Evolutionary conservation across 768 basidiomycete genomes (phyloP).

Genomic region (Trametes maxima): DNA sequence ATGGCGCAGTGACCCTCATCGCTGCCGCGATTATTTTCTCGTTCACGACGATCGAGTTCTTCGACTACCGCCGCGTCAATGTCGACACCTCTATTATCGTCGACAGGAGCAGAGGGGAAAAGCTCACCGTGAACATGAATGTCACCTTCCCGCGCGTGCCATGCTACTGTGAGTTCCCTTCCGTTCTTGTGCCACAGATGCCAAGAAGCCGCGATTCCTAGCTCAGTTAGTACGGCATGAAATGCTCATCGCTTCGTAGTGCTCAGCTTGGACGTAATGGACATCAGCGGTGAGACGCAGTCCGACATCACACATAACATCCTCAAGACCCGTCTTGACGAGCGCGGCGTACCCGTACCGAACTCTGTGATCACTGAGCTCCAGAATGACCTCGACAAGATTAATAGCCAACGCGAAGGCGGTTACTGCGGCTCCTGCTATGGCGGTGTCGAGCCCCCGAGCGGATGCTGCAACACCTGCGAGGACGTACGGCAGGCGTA

Average conservation of each 20-base stretch:
- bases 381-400: constrained; percentile 84
- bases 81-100: constrained; percentile 93
- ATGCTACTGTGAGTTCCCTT: constrained; percentile 80
- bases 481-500: constrained; percentile 93
- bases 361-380: constrained; percentile 62
- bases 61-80: constrained; percentile 88
- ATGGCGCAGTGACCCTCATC: constrained; percentile 79
- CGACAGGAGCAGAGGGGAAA: constrained; percentile 94
- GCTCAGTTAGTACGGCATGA: neutral
- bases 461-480: constrained; percentile 94
- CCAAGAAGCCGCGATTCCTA: neutral
- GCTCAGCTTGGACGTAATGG: constrained; percentile 95
- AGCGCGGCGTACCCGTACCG: constrained; percentile 58
- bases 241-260: constrained; percentile 49
- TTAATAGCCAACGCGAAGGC: constrained; percentile 58
- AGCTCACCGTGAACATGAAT: constrained; percentile 87
- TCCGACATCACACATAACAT: constrained; percentile 89
- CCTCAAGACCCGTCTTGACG: constrained; percentile 75
- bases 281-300: constrained; percentile 95
- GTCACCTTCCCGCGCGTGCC: constrained; percentile 96
- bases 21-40: constrained; percentile 91
- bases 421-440: constrained; percentile 96
- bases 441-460: constrained; percentile 73
- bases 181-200: neutral
- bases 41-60: constrained; percentile 90